phyloP scores from a whole-genome alignment of 306 rosid species.

The Carpinus fangiana region DNA sequence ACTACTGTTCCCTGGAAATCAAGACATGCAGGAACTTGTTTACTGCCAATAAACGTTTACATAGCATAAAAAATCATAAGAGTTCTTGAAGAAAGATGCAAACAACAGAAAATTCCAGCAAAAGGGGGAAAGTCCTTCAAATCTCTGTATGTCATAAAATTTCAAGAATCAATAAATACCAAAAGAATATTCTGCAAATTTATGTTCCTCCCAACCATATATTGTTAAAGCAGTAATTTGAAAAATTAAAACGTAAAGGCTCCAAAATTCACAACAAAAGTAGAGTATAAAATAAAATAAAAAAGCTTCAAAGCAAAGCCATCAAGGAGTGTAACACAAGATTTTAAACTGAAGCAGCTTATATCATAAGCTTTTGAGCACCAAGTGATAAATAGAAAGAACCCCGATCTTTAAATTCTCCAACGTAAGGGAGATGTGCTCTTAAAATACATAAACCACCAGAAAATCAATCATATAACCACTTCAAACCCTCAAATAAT shows the following conservation, averaged over 20 bases:
- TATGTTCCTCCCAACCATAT: neutral
- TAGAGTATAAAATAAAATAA: neutral
- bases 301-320: slow-evolving; percentile 7
- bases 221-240: neutral
- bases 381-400: neutral
- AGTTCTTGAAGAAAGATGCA: slow-evolving; percentile 5
- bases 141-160: neutral
- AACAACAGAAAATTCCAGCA: neutral
- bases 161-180: neutral
- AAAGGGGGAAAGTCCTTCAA: neutral
- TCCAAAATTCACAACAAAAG: neutral
- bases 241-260: neutral
- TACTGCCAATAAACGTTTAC: slow-evolving; percentile 2
- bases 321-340: neutral
- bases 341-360: neutral
- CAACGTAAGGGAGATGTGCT: neutral
- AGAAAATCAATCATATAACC: neutral
- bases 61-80: neutral
- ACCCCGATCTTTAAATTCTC: neutral
- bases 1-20: slow-evolving; percentile 84
- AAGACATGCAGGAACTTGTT: slow-evolving; percentile 27
- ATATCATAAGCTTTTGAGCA: neutral
- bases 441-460: neutral
- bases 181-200: neutral
- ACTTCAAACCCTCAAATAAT: neutral